Evolutionary conservation across 208 protist genomes (phyloP), one percentile per base, ranked within the genome.

Genomic region (Sergeia podlipaevii): DNA sequence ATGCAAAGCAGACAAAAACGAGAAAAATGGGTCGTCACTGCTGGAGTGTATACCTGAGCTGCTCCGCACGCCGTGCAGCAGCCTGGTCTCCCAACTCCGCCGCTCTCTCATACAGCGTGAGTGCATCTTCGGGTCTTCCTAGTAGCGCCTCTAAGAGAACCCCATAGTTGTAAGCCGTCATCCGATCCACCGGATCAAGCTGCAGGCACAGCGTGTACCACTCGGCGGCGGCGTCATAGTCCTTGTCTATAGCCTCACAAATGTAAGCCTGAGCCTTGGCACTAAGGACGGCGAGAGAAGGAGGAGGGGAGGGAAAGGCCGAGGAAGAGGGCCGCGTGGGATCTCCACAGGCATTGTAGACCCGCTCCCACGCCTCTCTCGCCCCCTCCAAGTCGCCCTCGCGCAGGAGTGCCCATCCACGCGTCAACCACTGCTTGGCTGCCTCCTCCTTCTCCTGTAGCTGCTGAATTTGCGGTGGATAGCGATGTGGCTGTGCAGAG

Each of bases 161-260:
- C 26, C 77, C 79, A 62, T 91, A 88, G 64, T 91, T 91, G 68
- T 85, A 88, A 13, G 76, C 61, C n/a, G 84, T 85, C 71, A 88
- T 75, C 51, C 69, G 60, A 34, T 91, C 84, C 11, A 66, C 42
- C n/a, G 84, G 84, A 37, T 87, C 79, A 21, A 81, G 57, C 67
- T 69, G 51, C 44, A 90, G 66, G 1, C 64, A 70, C 2, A 52
- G 39, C 24, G 61, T 74, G 65, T 91, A 91, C 74, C 73, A 88
- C 41, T 61, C 39, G 4, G 76, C 66, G 1, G 78, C 79, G 2
- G 39, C 57, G 18, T 62, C 45, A 56, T 85, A 91, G 64, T 91
- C 65, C 52, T 83, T 80, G 20, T 91, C 73, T 15, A 91, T 64
- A 20, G 79, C 79, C 64, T 91, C 79, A 0, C 71, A 69, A 13